Base-by-base conservation (phyloP, 2,329 filamentous ascomycete species). In the Spiromastix sp. region DNA sequence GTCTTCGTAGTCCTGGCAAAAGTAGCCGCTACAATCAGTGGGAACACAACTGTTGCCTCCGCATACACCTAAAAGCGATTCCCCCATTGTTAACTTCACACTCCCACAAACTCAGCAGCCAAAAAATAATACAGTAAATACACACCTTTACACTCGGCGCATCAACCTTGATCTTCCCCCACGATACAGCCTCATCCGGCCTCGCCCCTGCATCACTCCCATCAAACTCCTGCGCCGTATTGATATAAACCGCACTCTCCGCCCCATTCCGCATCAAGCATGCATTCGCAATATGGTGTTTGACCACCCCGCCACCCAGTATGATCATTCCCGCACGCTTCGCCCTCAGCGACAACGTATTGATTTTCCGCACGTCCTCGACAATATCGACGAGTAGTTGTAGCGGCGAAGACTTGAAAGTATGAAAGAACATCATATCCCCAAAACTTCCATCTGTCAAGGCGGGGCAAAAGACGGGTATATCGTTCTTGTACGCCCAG, bases 381-480 rank as follows among this genome's bases (percentile, higher is more conserved):
- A 95, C 85, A 39, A 96, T 85, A 56, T 96, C 91, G 41, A 95
- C 76, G 38, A 79, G 77, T 27, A 98, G 70, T 58, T 89, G 82
- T 41, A 68, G 65, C 3, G 89, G 89, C 2, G 84, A 87, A 0
- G 84, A 64, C 57, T 89, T 91, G 73, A 86, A 98, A 1, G 87
- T 93, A 64, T 98, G 89, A 59, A 98, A 96, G 63, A 95, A 96
- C 26, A 98, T 70, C 91, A 98, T 98, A 59, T 98, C 91, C 4
- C 91, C 91, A 13, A 98, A 64, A 48, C 85, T 93, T 12, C 91
- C 91, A 53, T 98, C 91, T 0, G 91, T 98, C 49, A 98, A 67
- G 4, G 91, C 91, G 0, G 91, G 91, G 54, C 89, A 96, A 67
- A 98, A 98, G 11, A 98, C 81, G 1, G 91, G 91, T 38, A 98